Evolutionary conservation across 169 alveolate species (phyloP), one percentile per base, ranked within the genome.

Genomic region (Plasmodium fragile): DNA sequence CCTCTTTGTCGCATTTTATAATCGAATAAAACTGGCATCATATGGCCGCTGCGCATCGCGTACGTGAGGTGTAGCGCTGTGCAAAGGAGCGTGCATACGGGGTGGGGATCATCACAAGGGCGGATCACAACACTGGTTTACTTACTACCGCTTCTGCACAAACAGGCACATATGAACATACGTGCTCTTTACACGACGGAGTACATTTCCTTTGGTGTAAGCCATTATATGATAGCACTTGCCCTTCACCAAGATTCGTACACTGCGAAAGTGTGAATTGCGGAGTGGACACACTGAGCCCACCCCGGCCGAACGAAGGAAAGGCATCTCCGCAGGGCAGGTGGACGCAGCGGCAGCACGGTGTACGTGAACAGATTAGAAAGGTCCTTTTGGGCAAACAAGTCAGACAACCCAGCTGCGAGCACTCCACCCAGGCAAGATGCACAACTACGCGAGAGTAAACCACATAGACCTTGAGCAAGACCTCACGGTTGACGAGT

Each of bases 401-500:
- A 1, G 22, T 49, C 59, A 49, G 4, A 49, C 59, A 49, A 11
- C 11, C 22, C 25, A 49, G 22, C 25, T 7, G 16, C 53, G 53
- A 16, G 4, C 53, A 43, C 11, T 45, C 25, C 43, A 16, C 32
- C 16, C 8, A 6, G 22, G 8, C 30, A 81, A 30, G 49, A 30
- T 30, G 84, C 85, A 84, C 52, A 53, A 73, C 43, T 84, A 84
- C 69, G 22, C n/a, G 69, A 72, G 84, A 28, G 69, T 84, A n/a
- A 84, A 75, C 69, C 45, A 73, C 30, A 43, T 84, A 43, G 43
- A 36, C 53, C 77, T 84, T 2, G 85, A 84, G 69, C 85, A 84
- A n/a, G 93, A 65, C 10, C 65, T 84, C 45, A 36, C 59, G 28
- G 93, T 84, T 1, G 93, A 84, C 18, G 93, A 84, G 45, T 84